Evolutionary conservation across 2,329 filamentous ascomycete species (phyloP).

Genomic region (Venturia asperata): DNA sequence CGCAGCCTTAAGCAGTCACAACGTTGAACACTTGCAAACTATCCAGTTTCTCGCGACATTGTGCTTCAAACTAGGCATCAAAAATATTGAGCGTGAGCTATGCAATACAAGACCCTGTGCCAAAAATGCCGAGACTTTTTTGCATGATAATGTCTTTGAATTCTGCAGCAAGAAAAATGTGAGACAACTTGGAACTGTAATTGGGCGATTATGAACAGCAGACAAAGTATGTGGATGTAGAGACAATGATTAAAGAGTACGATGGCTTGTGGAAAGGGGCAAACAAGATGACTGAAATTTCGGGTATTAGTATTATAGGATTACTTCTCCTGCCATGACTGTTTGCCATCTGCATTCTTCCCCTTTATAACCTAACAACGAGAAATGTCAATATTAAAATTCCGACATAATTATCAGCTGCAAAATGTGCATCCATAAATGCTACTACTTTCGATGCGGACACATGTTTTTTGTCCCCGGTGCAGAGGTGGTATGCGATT

Average conservation of each 20-base stretch:
- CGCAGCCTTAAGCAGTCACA: neutral
- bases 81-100: no score
- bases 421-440: constrained; percentile 20
- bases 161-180: no score
- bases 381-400: neutral
- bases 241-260: neutral
- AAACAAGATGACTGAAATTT: neutral
- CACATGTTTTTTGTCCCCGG: constrained; percentile 12
- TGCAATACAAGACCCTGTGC: no score
- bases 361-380: neutral
- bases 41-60: constrained; percentile 16
- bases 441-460: constrained; percentile 20
- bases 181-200: neutral
- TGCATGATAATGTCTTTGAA: no score
- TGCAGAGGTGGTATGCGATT: constrained; percentile 6
- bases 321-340: neutral
- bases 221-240: neutral
- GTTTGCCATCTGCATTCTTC: neutral
- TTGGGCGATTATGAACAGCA: neutral
- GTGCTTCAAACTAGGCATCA: neutral
- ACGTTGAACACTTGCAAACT: neutral
- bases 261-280: neutral
- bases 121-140: no score
- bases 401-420: neutral
- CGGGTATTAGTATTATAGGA: neutral